Percentiles rank a stretch among this genome's conserved stretches.
Conservation (phyloP, 495 filamentous ascomycete genomes). For the Halenospora varia region DNA sequence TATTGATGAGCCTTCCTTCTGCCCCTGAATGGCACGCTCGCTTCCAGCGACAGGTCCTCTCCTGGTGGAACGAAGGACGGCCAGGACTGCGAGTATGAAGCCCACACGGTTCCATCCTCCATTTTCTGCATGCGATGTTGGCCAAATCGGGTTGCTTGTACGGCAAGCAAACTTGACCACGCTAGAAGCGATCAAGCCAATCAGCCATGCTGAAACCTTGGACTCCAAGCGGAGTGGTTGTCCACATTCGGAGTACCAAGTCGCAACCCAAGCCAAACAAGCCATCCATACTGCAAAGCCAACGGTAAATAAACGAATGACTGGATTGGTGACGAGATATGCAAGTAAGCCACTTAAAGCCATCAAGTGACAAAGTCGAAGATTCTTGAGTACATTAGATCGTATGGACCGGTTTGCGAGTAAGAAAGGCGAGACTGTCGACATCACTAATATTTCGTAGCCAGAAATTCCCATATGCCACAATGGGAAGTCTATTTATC, state of each 20-base stretch:
- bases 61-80: constrained; percentile 67
- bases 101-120: constrained; percentile 92
- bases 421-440: constrained; percentile 77
- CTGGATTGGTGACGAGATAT: constrained; percentile 70
- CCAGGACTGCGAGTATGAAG: constrained; percentile 67
- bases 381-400: constrained; percentile 59
- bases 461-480: constrained; percentile 99
- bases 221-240: constrained; percentile 73
- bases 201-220: constrained; percentile 71
- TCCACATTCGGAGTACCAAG: constrained; percentile 71
- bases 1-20: constrained; percentile 60
- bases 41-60: constrained; percentile 47
- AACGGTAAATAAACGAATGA: constrained; percentile 73
- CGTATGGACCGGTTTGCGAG: constrained; percentile 69
- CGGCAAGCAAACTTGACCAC: constrained; percentile 90
- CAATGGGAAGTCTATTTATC: constrained; percentile 77
- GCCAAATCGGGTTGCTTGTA: constrained; percentile 99
- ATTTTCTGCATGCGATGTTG: constrained; percentile 81
- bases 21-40: constrained; percentile 29
- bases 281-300: constrained; percentile 73
- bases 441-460: constrained; percentile 85
- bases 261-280: constrained; percentile 78
- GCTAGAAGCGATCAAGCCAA: constrained; percentile 80
- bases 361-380: constrained; percentile 65
- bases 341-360: constrained; percentile 77